These are phyloP conservation scores for Discostella stelligeroides DNA, from an alignment of 108 stramenopile genomes.

Conservation along the genomic window DNA sequence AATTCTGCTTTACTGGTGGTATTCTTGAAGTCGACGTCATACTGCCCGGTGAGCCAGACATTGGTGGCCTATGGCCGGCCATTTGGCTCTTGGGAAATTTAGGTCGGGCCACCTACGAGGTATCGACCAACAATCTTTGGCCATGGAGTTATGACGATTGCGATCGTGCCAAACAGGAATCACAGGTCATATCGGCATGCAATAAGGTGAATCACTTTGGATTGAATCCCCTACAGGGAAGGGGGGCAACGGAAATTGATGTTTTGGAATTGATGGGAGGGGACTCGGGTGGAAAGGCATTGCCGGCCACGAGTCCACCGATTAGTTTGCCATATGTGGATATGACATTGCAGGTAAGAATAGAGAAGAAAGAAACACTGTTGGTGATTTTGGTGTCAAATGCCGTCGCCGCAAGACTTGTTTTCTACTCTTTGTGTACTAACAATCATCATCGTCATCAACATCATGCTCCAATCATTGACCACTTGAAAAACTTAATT, in stretches of 20 bases:
- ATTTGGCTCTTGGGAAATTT: slow-evolving; percentile 96
- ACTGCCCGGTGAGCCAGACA: slow-evolving; percentile 87
- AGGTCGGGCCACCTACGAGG: slow-evolving; percentile 92
- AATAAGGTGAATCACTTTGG: slow-evolving; percentile 91
- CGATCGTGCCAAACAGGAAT: slow-evolving; percentile 83
- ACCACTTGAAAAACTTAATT: background rate
- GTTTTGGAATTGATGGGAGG: slow-evolving; percentile 96
- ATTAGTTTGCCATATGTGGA: slow-evolving; percentile 84
- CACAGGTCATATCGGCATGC: slow-evolving; percentile 92
- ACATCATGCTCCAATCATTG: background rate
- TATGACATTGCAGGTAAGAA: slow-evolving; percentile 87
- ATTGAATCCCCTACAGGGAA: slow-evolving; percentile 82
- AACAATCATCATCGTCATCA: background rate
- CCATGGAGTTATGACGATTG: slow-evolving; percentile 90
- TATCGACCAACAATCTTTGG: slow-evolving; percentile 87
- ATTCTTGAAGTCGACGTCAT: slow-evolving; percentile 91
- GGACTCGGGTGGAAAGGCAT: slow-evolving; percentile 52
- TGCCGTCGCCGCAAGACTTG: too few species aligned
- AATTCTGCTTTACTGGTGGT: slow-evolving; percentile 98
- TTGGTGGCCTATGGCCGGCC: slow-evolving; percentile 93
- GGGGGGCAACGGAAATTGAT: slow-evolving; percentile 98
- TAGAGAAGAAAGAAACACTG: too few species aligned
- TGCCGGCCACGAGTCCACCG: slow-evolving; percentile 69
- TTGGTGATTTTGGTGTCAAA: too few species aligned
- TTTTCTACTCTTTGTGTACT: slow-evolving; percentile 3